phyloP scores from a whole-genome alignment of 2,329 filamentous ascomycete species.

The Atkinsonella texensis region DNA sequence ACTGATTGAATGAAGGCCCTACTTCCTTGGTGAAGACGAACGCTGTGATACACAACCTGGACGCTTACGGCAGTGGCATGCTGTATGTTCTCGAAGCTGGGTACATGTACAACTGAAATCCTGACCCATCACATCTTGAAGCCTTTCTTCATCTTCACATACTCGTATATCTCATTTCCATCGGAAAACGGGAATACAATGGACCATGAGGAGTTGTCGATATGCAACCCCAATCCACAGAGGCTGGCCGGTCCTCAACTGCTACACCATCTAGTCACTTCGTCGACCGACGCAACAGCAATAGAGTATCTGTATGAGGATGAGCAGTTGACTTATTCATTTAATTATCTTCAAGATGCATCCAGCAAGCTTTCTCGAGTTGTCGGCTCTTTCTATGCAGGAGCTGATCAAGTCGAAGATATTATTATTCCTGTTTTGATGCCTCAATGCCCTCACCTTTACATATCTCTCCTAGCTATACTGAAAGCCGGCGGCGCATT shows the following conservation, averaged over 20 bases:
- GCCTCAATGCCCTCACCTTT: slow-evolving; percentile 65
- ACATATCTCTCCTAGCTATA: slow-evolving; percentile 64
- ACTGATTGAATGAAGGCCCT: neutral
- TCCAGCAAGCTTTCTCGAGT: slow-evolving; percentile 43
- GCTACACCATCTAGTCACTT: slow-evolving; percentile 49
- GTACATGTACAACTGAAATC: neutral
- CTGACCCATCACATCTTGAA: neutral
- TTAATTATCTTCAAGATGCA: slow-evolving; percentile 46
- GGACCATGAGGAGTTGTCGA: slow-evolving; percentile 23
- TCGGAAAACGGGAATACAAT: slow-evolving; percentile 10
- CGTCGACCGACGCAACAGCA: slow-evolving; percentile 14
- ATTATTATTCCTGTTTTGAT: slow-evolving; percentile 63
- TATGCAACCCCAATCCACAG: slow-evolving; percentile 32
- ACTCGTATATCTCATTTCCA: neutral
- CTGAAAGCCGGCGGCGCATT: slow-evolving; percentile 76
- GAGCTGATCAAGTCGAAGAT: slow-evolving; percentile 13
- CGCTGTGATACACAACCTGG: neutral
- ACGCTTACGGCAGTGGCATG: neutral
- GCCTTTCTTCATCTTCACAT: neutral
- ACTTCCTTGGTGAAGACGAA: neutral
- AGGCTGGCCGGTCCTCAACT: slow-evolving; percentile 31
- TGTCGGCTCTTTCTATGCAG: slow-evolving; percentile 21
- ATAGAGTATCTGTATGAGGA: slow-evolving; percentile 20
- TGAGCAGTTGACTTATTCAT: slow-evolving; percentile 37
- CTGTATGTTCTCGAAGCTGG: neutral